A percentile compares a stretch with the other conserved stretches of the same genome.
These are phyloP conservation scores for Porodaedalea pini DNA, from an alignment of 1,284 basidiomycete genomes.

Conservation along the genomic window DNA sequence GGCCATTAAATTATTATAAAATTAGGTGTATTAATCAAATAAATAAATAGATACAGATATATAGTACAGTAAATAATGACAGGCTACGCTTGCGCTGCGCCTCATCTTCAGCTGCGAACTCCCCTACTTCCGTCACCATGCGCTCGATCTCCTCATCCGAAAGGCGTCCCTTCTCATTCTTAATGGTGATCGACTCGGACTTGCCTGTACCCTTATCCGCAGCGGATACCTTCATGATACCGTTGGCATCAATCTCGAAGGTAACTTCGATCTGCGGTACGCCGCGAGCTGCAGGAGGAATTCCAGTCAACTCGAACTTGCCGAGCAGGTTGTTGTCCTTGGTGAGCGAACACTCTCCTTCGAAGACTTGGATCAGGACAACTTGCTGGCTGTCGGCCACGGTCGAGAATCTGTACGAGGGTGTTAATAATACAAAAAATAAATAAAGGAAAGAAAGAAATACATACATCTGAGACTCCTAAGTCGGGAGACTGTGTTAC, in stretches of 20 bases:
- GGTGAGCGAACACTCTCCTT: slow-evolving; percentile 93
- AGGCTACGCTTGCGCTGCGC: too few relatives aligned
- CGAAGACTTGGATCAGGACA: slow-evolving; percentile 87
- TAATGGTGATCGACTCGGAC: slow-evolving; percentile 85
- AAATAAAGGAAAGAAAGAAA: too few relatives aligned
- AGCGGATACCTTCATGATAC: slow-evolving; percentile 85
- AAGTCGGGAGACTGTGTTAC: slow-evolving; percentile 98
- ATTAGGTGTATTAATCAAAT: neutral
- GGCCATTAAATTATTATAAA: too few relatives aligned
- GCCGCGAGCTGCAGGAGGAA: slow-evolving; percentile 93
- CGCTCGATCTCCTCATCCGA: slow-evolving; percentile 84
- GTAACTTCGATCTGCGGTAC: slow-evolving; percentile 94
- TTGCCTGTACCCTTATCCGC: slow-evolving; percentile 93
- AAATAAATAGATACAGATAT: neutral
- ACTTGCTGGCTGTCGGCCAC: too few relatives aligned
- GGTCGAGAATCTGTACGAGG: too few relatives aligned
- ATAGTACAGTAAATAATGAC: slow-evolving; percentile 2
- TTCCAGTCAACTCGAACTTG: slow-evolving; percentile 91
- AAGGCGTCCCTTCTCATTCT: slow-evolving; percentile 82
- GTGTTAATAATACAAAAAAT: too few relatives aligned
- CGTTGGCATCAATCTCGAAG: slow-evolving; percentile 92
- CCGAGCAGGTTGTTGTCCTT: slow-evolving; percentile 98
- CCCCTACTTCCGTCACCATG: slow-evolving; percentile 91
- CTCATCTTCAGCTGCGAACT: too few relatives aligned
- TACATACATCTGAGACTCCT: too few relatives aligned